These are phyloP conservation scores for Claviceps digitariae DNA, from an alignment of 2,329 filamentous ascomycete species.

Conservation along the genomic window DNA sequence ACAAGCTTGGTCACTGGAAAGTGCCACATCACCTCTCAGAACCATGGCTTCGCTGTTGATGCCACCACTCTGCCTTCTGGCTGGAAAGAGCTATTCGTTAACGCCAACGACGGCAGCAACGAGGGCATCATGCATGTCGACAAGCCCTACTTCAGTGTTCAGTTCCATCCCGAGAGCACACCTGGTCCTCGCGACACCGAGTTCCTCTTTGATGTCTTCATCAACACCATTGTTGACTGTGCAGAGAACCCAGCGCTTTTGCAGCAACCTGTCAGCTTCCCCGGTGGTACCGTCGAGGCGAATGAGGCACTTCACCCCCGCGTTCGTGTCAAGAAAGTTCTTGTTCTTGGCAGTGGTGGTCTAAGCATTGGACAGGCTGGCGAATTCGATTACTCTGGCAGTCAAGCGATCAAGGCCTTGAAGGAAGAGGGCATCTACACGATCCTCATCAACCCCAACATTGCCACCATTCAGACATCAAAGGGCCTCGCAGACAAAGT, in stretches of 20 bases:
- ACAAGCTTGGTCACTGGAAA: constrained; percentile 90
- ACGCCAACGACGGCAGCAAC: constrained; percentile 96
- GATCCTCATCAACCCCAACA: constrained; percentile 96
- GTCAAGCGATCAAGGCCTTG: constrained; percentile 94
- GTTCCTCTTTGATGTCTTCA: constrained; percentile 93
- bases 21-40: constrained; percentile 98
- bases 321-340: constrained; percentile 82
- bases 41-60: constrained; percentile 93
- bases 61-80: constrained; percentile 57
- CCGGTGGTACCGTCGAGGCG: constrained; percentile 68
- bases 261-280: constrained; percentile 65
- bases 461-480: constrained; percentile 96
- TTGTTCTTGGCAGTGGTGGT: constrained; percentile 87
- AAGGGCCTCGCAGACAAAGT: constrained; percentile 97
- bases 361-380: constrained; percentile 95
- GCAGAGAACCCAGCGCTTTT: constrained; percentile 55
- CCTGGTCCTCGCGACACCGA: constrained; percentile 93
- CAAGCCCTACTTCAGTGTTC: constrained; percentile 95
- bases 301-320: constrained; percentile 64
- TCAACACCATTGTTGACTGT: constrained; percentile 65
- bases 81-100: constrained; percentile 93
- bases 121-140: constrained; percentile 84
- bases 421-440: constrained; percentile 98
- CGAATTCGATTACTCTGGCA: constrained; percentile 97
- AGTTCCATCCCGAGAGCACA: constrained; percentile 96